Evolutionary conservation across 2,329 filamentous ascomycete genomes (phyloP), one percentile per base, ranked within the genome.

Genomic region (Cordyceps javanica): DNA sequence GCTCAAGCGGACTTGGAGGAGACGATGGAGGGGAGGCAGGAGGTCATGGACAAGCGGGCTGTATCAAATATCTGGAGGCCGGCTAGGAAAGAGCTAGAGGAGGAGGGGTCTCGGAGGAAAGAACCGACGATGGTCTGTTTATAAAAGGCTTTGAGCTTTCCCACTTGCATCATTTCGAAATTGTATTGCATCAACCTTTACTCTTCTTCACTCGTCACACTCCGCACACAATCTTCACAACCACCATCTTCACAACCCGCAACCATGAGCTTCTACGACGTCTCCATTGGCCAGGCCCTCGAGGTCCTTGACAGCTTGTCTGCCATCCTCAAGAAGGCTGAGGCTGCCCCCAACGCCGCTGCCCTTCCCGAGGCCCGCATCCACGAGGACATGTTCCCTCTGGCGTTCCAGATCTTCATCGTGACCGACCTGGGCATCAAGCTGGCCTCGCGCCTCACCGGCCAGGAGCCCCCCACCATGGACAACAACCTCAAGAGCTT

Each of bases 241-340:
- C n/a, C n/a, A n/a, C n/a, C 36, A 16, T 6, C 34, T 34, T 25
- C 51, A 50, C 39, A 50, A 11, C 49, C 34, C 42, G 58, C 58
- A 63, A 75, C 62, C 60, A 72, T 72, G 69, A 66, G 68, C 59
- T 64, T 77, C 60, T 77, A 75, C 74, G 73, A 77, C 60, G 61
- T 67, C 57, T 68, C 66, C 60, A 57, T 78, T 59, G 62, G 65
- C 57, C 44, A 65, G 58, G 63, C 70, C 60, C 65, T 62, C 63
- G 67, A 68, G 36, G 62, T 63, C 61, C 62, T 76, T 42, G 64
- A 64, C 53, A 61, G 69, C 30, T 66, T 75, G 57, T 58, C 65
- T 28, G 50, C 28, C 55, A 64, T 78, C 62, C 66, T 77, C 58
- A 66, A 67, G 32, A 72, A 73, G 66, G 72, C 66, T 54, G 69